phyloP scores from a whole-genome alignment of 441 rosid species.

The Sinapis alba region DNA sequence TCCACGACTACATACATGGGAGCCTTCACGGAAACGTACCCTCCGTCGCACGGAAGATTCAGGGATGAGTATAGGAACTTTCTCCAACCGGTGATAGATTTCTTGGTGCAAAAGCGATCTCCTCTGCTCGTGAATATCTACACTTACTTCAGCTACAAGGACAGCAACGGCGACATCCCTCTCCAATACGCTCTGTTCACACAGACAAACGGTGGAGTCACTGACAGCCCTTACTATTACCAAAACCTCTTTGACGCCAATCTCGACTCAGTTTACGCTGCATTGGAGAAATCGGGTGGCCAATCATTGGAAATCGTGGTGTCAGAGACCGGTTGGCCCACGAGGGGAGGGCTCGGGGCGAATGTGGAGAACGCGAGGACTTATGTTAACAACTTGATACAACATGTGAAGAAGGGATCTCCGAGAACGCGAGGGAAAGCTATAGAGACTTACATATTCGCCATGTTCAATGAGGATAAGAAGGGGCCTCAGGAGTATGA shows the following conservation, averaged over 20 bases:
- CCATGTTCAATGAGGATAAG: conserved; percentile 55
- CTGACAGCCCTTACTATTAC: conserved; percentile 40
- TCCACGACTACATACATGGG: conserved; percentile 39
- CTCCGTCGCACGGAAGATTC: conserved; percentile 56
- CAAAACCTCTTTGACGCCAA: conserved; percentile 57
- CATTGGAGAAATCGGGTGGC: conserved; percentile 57
- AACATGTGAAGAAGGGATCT: conserved; percentile 44
- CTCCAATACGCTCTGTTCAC: conserved; percentile 57
- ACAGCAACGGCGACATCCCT: background rate
- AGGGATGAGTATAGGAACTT: conserved; percentile 24
- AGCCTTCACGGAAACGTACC: conserved; percentile 34
- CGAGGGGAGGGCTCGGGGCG: conserved; percentile 39
- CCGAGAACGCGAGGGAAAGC: conserved; percentile 47
- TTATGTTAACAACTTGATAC: conserved; percentile 48
- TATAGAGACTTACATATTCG: conserved; percentile 64
- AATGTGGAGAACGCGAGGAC: conserved; percentile 43
- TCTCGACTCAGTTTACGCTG: conserved; percentile 52
- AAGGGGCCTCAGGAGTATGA: conserved; percentile 53
- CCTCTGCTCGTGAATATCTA: conserved; percentile 53
- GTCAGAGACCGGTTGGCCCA: conserved; percentile 76
- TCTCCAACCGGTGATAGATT: conserved; percentile 43
- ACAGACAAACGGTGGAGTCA: conserved; percentile 5
- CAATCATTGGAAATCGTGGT: conserved; percentile 48
- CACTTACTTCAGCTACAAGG: conserved; percentile 44
- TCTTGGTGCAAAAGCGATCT: conserved; percentile 41